phyloP scores from a whole-genome alignment of 495 filamentous ascomycete genomes.

The Massariosphaeria phaeospora region DNA sequence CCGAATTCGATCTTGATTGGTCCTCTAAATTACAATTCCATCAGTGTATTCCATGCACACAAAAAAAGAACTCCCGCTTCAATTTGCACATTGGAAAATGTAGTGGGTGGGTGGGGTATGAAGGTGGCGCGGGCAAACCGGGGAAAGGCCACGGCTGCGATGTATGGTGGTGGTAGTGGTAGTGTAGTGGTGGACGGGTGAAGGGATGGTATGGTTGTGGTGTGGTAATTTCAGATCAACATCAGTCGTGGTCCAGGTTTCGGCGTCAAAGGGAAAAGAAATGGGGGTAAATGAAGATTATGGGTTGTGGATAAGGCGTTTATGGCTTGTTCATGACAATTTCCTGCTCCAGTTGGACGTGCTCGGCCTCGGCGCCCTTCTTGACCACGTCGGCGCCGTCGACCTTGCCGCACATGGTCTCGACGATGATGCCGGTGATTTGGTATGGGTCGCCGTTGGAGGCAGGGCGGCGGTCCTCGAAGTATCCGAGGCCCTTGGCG shows the following conservation, averaged over 20 bases:
- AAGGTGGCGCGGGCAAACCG: not conserved
- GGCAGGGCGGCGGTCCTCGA: conserved; percentile 92
- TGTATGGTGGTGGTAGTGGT: not conserved
- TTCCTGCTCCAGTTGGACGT: conserved; percentile 34
- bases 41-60: not conserved
- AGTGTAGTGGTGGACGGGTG: not conserved
- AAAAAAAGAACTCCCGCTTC: not conserved
- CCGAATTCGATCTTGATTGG: not conserved
- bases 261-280: too few relatives aligned
- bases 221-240: too few relatives aligned
- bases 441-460: conserved; percentile 96
- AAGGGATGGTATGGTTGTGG: not conserved
- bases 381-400: conserved; percentile 40
- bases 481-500: conserved; percentile 95
- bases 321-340: conserved; percentile 36
- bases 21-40: conserved; percentile 7
- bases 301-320: not conserved
- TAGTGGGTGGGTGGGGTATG: not conserved
- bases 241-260: too few relatives aligned
- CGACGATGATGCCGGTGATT: conserved; percentile 88
- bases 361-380: conserved; percentile 27
- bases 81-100: not conserved
- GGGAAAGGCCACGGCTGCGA: too few relatives aligned
- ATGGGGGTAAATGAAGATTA: not conserved
- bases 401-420: conserved; percentile 53